Evolutionary conservation across 148 eudicot species (phyloP), one percentile per base, ranked within the genome.

Genomic region (Heliosperma pusillum): DNA sequence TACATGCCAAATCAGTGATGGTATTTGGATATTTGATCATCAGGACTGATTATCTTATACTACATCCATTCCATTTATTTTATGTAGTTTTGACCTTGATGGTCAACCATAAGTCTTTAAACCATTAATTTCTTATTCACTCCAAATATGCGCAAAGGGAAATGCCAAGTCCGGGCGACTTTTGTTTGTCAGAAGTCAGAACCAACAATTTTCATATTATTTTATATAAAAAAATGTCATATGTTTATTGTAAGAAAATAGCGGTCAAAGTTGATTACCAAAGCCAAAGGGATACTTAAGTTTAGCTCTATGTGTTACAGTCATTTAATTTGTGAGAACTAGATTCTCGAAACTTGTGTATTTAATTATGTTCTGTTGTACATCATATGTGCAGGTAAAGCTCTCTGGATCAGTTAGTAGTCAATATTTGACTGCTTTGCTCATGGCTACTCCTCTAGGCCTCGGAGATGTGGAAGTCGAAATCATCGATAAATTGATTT

Each of bases 401-500:
- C 96, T 92, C 75, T 95, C 99, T 58, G 99, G 99, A 74, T 92
- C 93, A 40, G 80, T 95, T 75, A 95, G 99, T 81, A 92, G 99
- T 85, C 99, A 95, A 87, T 95, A 95, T 87, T 81, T 95, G 84
- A 92, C 99, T 55, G 96, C 99, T 61, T 81, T 95, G 74, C 96
- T 92, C 71, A 95, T 95, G 96, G 97, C 97, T 53, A 90, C 96
- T 83, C 99, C 99, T 70, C 77, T 95, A 53, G 93, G 91, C 80
- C 84, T 92, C 20, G 97, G 96, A 86, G 94, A 92, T 47, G 91
- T 95, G 53, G 99, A 95, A 74, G 81, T 95, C 81, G 96, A 92
- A 86, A 95, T 95, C 44, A 75, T 92, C 33, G 99, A 95, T 77
- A 95, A 92, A 80, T 81, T 95, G 79, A 95, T 95, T 71, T 95